Conservation (phyloP, 2,329 filamentous ascomycete genomes). For the Ramichloridium luteum region DNA sequence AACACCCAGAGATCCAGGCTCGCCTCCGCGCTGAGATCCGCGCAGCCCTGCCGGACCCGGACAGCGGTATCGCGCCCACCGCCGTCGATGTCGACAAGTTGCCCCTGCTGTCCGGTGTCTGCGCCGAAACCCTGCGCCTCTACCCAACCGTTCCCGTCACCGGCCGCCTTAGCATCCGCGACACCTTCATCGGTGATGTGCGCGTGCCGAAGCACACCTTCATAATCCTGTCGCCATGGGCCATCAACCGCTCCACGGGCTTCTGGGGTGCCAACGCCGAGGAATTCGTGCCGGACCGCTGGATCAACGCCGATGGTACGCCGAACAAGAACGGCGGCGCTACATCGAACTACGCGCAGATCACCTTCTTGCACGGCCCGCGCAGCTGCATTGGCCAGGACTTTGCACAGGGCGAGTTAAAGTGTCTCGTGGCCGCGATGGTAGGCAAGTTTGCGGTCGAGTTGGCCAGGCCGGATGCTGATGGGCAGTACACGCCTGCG, state of each 20-base stretch:
- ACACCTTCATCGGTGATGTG: slow-evolving; percentile 30
- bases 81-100: slow-evolving; percentile 23
- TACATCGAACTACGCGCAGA: slow-evolving; percentile 39
- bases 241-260: slow-evolving; percentile 30
- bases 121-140: slow-evolving; percentile 34
- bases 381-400: slow-evolving; percentile 69
- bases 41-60: slow-evolving; percentile 41
- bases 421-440: slow-evolving; percentile 20
- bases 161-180: slow-evolving; percentile 30
- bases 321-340: slow-evolving; percentile 53
- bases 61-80: slow-evolving; percentile 12
- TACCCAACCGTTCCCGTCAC: slow-evolving; percentile 39
- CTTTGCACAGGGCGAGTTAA: slow-evolving; percentile 45
- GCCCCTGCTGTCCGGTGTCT: slow-evolving; percentile 35
- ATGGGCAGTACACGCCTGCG: slow-evolving; percentile 13
- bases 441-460: slow-evolving; percentile 17
- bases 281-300: slow-evolving; percentile 33
- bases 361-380: slow-evolving; percentile 42
- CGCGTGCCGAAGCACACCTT: slow-evolving; percentile 29
- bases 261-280: slow-evolving; percentile 33
- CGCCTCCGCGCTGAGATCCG: slow-evolving; percentile 58
- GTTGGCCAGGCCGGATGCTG: slow-evolving; percentile 15
- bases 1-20: slow-evolving; percentile 51
- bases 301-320: slow-evolving; percentile 28
- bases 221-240: slow-evolving; percentile 29